A percentile compares a stretch with the other conserved stretches of the same genome.
phyloP scores from a whole-genome alignment of 2,329 filamentous ascomycete species.

The Pseudogymnoascus sp. region DNA sequence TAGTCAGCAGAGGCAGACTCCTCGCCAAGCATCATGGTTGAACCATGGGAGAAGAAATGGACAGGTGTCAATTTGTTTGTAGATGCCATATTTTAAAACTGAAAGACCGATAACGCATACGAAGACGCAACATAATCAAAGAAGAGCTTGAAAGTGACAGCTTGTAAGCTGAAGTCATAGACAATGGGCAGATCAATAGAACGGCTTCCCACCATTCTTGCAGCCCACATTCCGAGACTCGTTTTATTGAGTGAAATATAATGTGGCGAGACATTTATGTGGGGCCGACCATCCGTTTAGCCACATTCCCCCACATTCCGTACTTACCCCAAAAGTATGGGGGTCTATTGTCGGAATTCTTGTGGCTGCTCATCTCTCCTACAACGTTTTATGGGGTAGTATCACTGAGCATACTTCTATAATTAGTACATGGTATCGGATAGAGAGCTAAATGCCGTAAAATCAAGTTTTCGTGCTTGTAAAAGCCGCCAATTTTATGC shows the following conservation, averaged over 20 bases:
- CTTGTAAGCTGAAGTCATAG: neutral
- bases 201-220: neutral
- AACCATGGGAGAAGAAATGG: conserved; percentile 63
- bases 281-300: neutral
- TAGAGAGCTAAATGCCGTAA: neutral
- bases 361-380: neutral
- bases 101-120: neutral
- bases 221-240: neutral
- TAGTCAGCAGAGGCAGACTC: conserved; percentile 54
- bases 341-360: too few species aligned
- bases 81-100: neutral
- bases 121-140: neutral
- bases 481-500: neutral
- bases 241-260: neutral
- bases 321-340: neutral
- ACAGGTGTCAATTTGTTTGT: conserved; percentile 38
- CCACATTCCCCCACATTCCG: neutral
- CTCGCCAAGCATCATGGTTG: conserved; percentile 65
- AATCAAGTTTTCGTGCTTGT: neutral
- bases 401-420: neutral
- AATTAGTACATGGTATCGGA: neutral
- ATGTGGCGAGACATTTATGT: neutral
- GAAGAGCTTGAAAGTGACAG: neutral
- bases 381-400: neutral
- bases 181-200: neutral